A percentile compares a stretch with the other conserved stretches of the same genome.
Evolutionary conservation across 140 eudicot genomes (phyloP).

Genomic region (Bidens hawaiensis): DNA sequence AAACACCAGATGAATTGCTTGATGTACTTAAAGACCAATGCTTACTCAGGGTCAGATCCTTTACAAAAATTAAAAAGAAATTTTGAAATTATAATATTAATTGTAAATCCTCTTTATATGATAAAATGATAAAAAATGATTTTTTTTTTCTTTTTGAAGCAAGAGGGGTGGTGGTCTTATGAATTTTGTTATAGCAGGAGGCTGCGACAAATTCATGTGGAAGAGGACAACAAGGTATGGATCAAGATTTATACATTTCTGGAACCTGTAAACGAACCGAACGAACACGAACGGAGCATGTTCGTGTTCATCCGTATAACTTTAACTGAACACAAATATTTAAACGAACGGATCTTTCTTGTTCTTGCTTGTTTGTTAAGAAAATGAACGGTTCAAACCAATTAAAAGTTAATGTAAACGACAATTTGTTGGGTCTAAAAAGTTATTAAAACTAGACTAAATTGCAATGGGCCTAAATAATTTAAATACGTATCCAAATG

Average conservation of each 20-base stretch:
- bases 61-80: not conserved
- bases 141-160: slow-evolving; percentile 50
- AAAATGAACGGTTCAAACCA: too few relatives aligned
- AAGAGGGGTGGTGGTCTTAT: slow-evolving; percentile 99
- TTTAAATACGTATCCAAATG: too few relatives aligned
- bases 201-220: slow-evolving; percentile 80
- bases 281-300: too few relatives aligned
- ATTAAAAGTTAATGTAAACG: too few relatives aligned
- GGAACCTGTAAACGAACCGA: too few relatives aligned
- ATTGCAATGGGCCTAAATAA: too few relatives aligned
- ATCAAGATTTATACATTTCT: not conserved
- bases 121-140: not conserved
- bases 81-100: not conserved
- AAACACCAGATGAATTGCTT: slow-evolving; percentile 97
- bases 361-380: too few relatives aligned
- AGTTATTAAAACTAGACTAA: too few relatives aligned
- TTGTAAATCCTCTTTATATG: not conserved
- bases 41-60: slow-evolving; percentile 64
- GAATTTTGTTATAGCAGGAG: slow-evolving; percentile 73
- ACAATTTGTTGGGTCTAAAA: too few relatives aligned
- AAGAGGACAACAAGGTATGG: slow-evolving; percentile 76
- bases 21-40: slow-evolving; percentile 75
- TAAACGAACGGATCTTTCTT: too few relatives aligned
- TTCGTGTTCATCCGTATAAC: too few relatives aligned
- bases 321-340: too few relatives aligned